Percentiles rank a stretch among this genome's conserved stretches.
Evolutionary conservation across 257 asterid genomes (phyloP).

Genomic region (Lantana camara): DNA sequence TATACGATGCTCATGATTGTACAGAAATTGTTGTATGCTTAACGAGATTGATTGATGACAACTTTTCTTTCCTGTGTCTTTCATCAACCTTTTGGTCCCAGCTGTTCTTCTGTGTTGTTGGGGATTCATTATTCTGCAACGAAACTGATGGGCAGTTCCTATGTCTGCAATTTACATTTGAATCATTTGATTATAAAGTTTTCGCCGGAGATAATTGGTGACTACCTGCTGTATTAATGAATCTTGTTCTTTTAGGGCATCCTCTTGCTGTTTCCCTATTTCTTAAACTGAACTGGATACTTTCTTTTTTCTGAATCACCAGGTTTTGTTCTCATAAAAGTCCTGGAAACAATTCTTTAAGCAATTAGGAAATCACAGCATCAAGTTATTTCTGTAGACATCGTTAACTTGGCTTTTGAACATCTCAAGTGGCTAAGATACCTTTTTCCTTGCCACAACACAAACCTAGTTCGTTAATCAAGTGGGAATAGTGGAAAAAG

Average conservation of each 20-base stretch:
- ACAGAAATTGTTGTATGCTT: constrained; percentile 26
- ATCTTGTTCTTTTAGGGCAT: too few relatives aligned
- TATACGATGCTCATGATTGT: constrained; percentile 28
- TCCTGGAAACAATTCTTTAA: too few relatives aligned
- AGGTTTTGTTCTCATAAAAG: too few relatives aligned
- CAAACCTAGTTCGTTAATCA: neutral
- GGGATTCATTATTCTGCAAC: neutral
- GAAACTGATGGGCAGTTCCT: too few relatives aligned
- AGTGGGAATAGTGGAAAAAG: neutral
- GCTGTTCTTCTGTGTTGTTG: neutral
- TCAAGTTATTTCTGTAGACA: too few relatives aligned
- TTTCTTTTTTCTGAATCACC: too few relatives aligned
- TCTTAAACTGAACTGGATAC: too few relatives aligned
- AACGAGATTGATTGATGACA: neutral
- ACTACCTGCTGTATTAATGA: too few relatives aligned
- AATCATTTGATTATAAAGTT: neutral
- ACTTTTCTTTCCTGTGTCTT: constrained; percentile 11
- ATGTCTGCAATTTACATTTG: neutral
- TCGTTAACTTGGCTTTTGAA: neutral
- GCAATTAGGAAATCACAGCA: too few relatives aligned
- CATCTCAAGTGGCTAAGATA: neutral
- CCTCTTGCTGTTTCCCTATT: too few relatives aligned
- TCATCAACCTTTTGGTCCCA: neutral
- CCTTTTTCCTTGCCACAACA: too few relatives aligned
- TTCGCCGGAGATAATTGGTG: neutral